Conservation (phyloP, 1,284 basidiomycete species). For the Ganoderma lucidum region DNA sequence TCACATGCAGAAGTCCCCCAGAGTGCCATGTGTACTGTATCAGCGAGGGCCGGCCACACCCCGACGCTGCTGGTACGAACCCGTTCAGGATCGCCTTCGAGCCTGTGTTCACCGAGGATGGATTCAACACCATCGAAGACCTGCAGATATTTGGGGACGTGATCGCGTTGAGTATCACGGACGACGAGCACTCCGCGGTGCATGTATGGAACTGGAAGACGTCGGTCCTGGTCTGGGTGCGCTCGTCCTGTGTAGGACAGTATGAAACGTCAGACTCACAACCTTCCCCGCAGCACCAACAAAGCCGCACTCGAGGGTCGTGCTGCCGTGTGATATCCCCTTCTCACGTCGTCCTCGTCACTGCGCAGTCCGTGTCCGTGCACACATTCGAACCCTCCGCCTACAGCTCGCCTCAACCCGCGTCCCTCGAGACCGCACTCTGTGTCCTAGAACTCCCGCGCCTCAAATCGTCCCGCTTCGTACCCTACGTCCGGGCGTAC, state of each 20-base stretch:
- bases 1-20: background rate
- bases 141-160: background rate
- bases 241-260: background rate
- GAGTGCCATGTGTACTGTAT: background rate
- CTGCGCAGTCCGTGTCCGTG: background rate
- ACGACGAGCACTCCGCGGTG: background rate
- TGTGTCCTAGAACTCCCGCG: background rate
- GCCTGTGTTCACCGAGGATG: background rate
- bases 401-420: background rate
- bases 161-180: background rate
- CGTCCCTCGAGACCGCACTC: background rate
- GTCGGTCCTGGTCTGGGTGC: background rate
- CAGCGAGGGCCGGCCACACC: background rate
- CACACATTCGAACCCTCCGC: background rate
- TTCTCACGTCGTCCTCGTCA: background rate
- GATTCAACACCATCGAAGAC: background rate
- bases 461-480: background rate
- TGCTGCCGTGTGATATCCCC: background rate
- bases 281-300: background rate
- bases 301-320: background rate
- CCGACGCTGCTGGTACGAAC: background rate
- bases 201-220: slow-evolving; percentile 1
- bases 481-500: background rate
- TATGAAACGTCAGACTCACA: background rate
- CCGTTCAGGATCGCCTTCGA: background rate